Base-by-base conservation (phyloP, 2,329 filamentous ascomycete species). In the Cucurbitaria berberidis region DNA sequence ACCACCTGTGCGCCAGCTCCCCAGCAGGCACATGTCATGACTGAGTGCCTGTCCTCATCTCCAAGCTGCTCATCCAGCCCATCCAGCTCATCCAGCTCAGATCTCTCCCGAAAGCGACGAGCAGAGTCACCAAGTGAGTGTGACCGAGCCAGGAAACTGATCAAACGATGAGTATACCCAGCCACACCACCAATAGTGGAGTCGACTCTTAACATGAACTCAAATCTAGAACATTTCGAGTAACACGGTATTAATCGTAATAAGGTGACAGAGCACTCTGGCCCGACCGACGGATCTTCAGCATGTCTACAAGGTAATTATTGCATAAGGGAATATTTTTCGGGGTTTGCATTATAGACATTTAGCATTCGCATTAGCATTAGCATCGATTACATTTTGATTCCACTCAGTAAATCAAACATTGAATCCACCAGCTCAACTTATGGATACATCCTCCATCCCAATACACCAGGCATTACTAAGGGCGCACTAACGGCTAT, bases 81-180 rank as follows among this genome's bases (percentile, higher is more conserved):
- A 44, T 26, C 11, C 18, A 11, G 30, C 5, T 16, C 38, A 3
- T 16, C 5, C 19, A 27, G 16, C n/a, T 35, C n/a, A n/a, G n/a
- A n/a, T n/a, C n/a, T n/a, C n/a, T n/a, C 24, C 7, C 36, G 42
- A 4, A 56, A 56, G 29, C 42, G 38, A 35, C 11, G 21, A 34
- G 15, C 27, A 8, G 16, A 44, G 10, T 3, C 24, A 42, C 8
- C 43, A 11, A 11, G 15, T 16, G 30, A 47, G 7, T 4, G 13
- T 19, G 35, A 38, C 1, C 5, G 18, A n/a, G n/a, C 5, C 3
- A 16, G 29, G n/a, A 45, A 32, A 11, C 2, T 27, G 21, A 13
- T 22, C 9, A 48, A 55, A 21, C 34, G 15, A 34, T 34, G 13
- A 34, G 4, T 15, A 11, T 13, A 10, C 27, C 29, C 18, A 36